phyloP scores from a whole-genome alignment of 331 rosid species.

The Erythrophleum ivorense region DNA sequence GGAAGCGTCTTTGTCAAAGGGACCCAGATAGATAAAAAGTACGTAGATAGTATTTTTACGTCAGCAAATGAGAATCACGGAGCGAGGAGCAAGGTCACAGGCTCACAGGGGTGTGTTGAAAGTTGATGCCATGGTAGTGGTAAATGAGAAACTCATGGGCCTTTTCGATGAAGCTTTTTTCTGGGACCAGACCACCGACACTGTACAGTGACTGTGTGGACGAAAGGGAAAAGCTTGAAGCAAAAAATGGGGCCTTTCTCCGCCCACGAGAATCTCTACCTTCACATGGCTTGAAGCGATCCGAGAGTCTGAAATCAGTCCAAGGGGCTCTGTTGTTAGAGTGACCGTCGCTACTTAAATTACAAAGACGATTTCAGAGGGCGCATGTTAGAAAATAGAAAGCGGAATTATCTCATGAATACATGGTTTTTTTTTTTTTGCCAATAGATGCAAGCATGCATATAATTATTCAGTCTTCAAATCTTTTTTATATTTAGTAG shows the following conservation, averaged over 20 bases:
- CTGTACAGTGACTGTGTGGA: slow-evolving; percentile 12
- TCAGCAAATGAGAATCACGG: slow-evolving; percentile 37
- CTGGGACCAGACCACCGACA: slow-evolving; percentile 59
- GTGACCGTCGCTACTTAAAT: too few relatives aligned
- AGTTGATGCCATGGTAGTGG: not conserved
- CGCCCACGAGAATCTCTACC: not conserved
- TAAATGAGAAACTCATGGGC: not conserved
- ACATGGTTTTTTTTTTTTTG: too few relatives aligned
- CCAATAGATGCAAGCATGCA: too few relatives aligned
- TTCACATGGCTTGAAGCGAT: too few relatives aligned
- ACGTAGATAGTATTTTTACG: slow-evolving; percentile 26
- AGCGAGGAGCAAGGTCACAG: not conserved
- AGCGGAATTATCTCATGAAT: too few relatives aligned
- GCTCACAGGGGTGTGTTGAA: slow-evolving; percentile 42
- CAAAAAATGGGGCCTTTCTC: not conserved
- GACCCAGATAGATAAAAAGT: slow-evolving; percentile 41
- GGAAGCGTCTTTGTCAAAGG: slow-evolving; percentile 56
- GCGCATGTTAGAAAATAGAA: not conserved
- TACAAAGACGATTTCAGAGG: not conserved
- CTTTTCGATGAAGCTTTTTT: not conserved
- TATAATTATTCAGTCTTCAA: too few relatives aligned
- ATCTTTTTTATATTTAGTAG: too few relatives aligned
- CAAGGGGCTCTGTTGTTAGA: not conserved
- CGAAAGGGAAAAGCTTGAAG: not conserved
- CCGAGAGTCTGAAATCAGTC: too few relatives aligned